Evolutionary conservation across 805 yeast genomes (phyloP), one percentile per base, ranked within the genome.

Genomic region (Henningerozyma blattae): DNA sequence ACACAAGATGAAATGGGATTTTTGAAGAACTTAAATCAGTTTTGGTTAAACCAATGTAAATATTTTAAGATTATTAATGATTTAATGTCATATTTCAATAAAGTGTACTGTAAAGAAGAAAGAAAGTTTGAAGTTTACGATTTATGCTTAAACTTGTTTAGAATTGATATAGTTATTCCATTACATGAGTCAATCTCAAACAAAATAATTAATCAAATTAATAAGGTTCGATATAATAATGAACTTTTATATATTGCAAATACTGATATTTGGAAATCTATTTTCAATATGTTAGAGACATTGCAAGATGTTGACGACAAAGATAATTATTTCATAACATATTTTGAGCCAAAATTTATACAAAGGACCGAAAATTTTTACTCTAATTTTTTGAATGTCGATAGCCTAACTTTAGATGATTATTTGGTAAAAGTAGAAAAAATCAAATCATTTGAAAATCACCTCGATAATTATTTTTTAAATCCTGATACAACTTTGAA

Each of bases 51-150:
- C 31, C 89, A 81, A 50, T 54, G 76, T 26, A 65, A 75, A 27
- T 67, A 79, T 32, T 80, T 83, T 77, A 67, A 82, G 41, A 73
- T 83, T 68, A 70, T 84, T 29, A 71, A 87, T 45, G 94, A 87
- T 53, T 82, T 86, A 3, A 60, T 84, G 50, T 77, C 86, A 81
- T 86, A 86, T 48, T 56, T 87, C 50, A 94, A 86, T 50, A 68
- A 94, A 29, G 94, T 83, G 0, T 85, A 81, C 45, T 81, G 86
- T 18, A 76, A 73, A 43, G 87, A 79, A 42, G 62, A 65, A 35
- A 76, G 72, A 44, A 59, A 73, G 33, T 73, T 80, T 4, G 59
- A 76, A 37, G 65, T 79, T 2, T 78, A 77, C 48, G 95, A 86
- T 48, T 64, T 77, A 31, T 93, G 94, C 0, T 62, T 85, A 17